These are phyloP conservation scores for Termitomyces sp. DNA, from an alignment of 768 basidiomycete species.

Conservation along the genomic window DNA sequence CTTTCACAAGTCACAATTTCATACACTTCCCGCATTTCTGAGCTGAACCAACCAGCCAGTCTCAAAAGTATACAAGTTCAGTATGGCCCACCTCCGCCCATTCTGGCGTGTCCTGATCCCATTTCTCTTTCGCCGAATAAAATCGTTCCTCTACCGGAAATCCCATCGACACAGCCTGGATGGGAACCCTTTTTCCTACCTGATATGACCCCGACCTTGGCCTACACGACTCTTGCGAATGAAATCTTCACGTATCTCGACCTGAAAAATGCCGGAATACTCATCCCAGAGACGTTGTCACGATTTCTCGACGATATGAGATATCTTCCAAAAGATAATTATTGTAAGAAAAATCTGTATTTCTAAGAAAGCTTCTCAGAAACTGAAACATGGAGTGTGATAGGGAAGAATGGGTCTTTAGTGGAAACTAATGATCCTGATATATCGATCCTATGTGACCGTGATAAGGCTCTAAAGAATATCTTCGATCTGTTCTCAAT, in stretches of 20 bases:
- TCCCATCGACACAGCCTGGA: not conserved
- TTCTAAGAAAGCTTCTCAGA: not conserved
- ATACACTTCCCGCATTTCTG: not conserved
- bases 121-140: not conserved
- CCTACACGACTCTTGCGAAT: slow-evolving; percentile 9
- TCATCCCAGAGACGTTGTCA: slow-evolving; percentile 10
- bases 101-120: not conserved
- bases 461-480: slow-evolving; percentile 10
- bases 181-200: slow-evolving; percentile 13
- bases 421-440: not conserved
- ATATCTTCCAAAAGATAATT: slow-evolving; percentile 8
- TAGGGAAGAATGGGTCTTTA: slow-evolving; percentile 11
- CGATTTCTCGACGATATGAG: slow-evolving; percentile 14
- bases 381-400: not conserved
- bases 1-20: slow-evolving; percentile 6
- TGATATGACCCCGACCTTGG: slow-evolving; percentile 10
- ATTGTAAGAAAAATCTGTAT: not conserved
- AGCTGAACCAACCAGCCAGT: not conserved
- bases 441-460: not conserved
- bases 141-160: not conserved
- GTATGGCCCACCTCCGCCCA: not conserved
- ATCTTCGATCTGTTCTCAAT: slow-evolving; percentile 11
- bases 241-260: slow-evolving; percentile 14
- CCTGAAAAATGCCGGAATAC: slow-evolving; percentile 5
- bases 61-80: not conserved